These are phyloP conservation scores for Neltuma alba DNA, from an alignment of 306 rosid species.

Conservation along the genomic window DNA sequence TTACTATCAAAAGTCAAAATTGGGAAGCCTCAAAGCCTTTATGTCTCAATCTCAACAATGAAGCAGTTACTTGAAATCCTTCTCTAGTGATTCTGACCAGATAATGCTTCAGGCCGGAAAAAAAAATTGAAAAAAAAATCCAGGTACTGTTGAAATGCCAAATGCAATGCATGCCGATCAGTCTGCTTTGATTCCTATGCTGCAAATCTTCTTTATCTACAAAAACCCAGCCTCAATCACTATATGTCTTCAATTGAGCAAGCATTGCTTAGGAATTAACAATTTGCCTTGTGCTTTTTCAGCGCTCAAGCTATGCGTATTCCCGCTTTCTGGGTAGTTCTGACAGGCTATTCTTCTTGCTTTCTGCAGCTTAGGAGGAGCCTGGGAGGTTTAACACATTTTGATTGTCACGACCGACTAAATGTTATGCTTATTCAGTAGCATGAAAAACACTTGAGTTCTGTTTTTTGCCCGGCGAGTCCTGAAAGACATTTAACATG, in stretches of 20 bases:
- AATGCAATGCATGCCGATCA: not conserved
- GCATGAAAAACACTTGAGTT: not conserved
- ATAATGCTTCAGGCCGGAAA: not conserved
- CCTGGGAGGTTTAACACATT: not conserved
- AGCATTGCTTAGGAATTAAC: not conserved
- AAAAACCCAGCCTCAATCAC: not conserved
- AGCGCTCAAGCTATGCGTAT: not conserved
- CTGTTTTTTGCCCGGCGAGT: not conserved
- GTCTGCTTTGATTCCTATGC: not conserved
- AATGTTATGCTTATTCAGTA: not conserved
- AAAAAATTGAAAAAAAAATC: not conserved
- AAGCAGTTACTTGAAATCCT: constrained; percentile 19
- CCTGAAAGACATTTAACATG: not conserved
- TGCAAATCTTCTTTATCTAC: not conserved
- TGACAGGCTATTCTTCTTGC: not conserved
- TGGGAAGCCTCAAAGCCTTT: not conserved
- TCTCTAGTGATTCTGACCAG: constrained; percentile 5
- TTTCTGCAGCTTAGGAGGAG: constrained; percentile 2
- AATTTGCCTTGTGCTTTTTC: not conserved
- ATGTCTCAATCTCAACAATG: constrained; percentile 1
- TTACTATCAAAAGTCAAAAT: not conserved
- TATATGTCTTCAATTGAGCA: not conserved
- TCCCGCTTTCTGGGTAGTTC: not conserved
- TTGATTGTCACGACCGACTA: not conserved
- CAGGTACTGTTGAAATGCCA: not conserved